Conservation (phyloP, 2,329 filamentous ascomycete species). For the Hyphodiscus sp. region DNA sequence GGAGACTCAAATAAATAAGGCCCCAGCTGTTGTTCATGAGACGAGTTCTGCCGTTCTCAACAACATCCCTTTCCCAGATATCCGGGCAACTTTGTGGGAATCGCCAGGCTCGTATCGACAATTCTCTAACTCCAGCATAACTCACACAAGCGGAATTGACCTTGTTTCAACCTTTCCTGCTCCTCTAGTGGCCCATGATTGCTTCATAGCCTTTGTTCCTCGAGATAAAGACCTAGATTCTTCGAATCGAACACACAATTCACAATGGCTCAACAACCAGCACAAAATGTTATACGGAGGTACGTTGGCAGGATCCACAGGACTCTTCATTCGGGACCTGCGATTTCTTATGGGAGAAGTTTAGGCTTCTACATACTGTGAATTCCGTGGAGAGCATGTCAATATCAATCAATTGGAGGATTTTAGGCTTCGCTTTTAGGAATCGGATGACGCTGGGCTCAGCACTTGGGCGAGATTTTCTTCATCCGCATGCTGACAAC, state of each 20-base stretch:
- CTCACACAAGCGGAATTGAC: conserved; percentile 2
- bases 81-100: conserved; percentile 7
- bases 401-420: not conserved
- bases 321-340: not conserved
- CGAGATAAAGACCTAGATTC: not conserved
- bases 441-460: not conserved
- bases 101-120: conserved; percentile 22
- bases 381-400: not conserved
- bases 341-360: not conserved
- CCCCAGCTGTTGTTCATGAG: not conserved
- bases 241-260: conserved; percentile 8
- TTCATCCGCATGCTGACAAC: conserved; percentile 1
- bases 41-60: not conserved
- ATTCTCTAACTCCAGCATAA: conserved; percentile 9
- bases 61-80: not conserved
- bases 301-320: conserved; percentile 14
- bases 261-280: conserved; percentile 29
- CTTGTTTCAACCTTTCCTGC: conserved; percentile 6
- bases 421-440: conserved; percentile 2
- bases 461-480: not conserved
- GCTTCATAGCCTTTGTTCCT: conserved; percentile 5
- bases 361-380: not conserved
- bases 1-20: not conserved
- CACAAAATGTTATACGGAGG: conserved; percentile 41
- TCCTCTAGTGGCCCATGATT: conserved; percentile 21